phyloP scores from a whole-genome alignment of 75 land plant genomes.

The Cryptomeria japonica region DNA sequence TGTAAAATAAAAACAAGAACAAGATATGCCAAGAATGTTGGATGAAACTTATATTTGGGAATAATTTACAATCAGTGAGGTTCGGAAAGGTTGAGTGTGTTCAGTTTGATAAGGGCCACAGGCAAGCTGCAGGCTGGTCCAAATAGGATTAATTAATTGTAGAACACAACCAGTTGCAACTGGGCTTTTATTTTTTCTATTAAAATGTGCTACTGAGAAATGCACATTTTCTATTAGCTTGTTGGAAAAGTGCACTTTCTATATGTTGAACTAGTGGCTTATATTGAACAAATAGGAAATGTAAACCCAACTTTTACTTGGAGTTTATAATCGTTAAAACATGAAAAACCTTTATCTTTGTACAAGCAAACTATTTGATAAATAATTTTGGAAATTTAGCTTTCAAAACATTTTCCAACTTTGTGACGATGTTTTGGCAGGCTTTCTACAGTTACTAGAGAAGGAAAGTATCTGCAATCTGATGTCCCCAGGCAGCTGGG shows the following conservation, averaged over 20 bases:
- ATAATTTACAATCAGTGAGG: neutral
- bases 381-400: neutral
- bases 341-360: neutral
- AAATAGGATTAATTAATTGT: neutral
- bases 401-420: neutral
- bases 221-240: neutral
- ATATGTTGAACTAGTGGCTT: neutral
- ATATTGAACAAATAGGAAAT: neutral
- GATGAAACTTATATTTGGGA: neutral
- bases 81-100: neutral
- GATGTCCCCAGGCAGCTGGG: slow-evolving; percentile 83
- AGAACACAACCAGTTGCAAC: neutral
- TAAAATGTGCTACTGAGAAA: neutral
- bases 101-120: neutral
- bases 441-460: slow-evolving; percentile 82
- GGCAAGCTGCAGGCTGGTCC: neutral
- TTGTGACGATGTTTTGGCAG: slow-evolving; percentile 35
- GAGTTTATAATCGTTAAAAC: neutral
- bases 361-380: neutral
- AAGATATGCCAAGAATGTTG: neutral
- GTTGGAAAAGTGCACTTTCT: neutral
- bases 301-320: neutral
- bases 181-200: neutral
- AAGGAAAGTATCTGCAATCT: slow-evolving; percentile 80
- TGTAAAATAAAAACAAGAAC: neutral